Percentiles rank a stretch among this genome's conserved stretches.
Conservation (phyloP, 371 early-diverging fungal species). For the Thermomucor indicae-seudaticae region DNA sequence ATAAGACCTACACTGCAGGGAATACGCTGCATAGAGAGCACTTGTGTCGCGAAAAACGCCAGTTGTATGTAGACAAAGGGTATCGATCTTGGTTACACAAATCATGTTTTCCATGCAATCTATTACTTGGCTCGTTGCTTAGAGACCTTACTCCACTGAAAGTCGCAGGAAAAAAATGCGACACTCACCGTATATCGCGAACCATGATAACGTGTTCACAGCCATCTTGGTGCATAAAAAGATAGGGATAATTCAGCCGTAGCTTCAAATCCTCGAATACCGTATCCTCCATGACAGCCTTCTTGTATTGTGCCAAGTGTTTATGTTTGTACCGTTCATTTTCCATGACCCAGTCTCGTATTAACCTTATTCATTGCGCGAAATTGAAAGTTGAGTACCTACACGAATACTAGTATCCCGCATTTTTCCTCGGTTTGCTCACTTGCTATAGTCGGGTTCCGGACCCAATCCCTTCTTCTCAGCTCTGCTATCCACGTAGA, state of each 20-base stretch:
- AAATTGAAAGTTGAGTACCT: background rate
- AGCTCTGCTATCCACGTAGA: slow-evolving; percentile 43
- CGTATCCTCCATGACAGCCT: slow-evolving; percentile 44
- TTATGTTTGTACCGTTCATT: slow-evolving; percentile 14
- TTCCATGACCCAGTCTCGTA: slow-evolving; percentile 27
- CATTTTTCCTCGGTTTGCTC: background rate
- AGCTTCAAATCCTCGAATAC: slow-evolving; percentile 54
- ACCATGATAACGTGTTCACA: slow-evolving; percentile 75
- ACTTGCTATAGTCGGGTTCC: slow-evolving; percentile 30
- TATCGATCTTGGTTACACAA: slow-evolving; percentile 42
- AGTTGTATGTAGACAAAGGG: slow-evolving; percentile 49
- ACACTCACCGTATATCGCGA: slow-evolving; percentile 50
- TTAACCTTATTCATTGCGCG: too few relatives aligned
- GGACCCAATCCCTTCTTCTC: slow-evolving; percentile 5
- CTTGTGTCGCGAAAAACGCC: slow-evolving; percentile 44
- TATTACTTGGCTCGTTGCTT: background rate
- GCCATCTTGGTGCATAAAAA: slow-evolving; percentile 66
- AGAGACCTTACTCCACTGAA: background rate
- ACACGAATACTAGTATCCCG: background rate
- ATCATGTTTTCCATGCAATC: slow-evolving; percentile 30
- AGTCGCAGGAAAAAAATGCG: background rate
- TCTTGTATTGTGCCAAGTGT: slow-evolving; percentile 12
- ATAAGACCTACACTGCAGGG: slow-evolving; percentile 49
- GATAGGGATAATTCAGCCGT: slow-evolving; percentile 57
- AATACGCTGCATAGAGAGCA: slow-evolving; percentile 66